These are phyloP conservation scores for Sporothrix phasma DNA, from an alignment of 2,329 filamentous ascomycete genomes.

Conservation along the genomic window DNA sequence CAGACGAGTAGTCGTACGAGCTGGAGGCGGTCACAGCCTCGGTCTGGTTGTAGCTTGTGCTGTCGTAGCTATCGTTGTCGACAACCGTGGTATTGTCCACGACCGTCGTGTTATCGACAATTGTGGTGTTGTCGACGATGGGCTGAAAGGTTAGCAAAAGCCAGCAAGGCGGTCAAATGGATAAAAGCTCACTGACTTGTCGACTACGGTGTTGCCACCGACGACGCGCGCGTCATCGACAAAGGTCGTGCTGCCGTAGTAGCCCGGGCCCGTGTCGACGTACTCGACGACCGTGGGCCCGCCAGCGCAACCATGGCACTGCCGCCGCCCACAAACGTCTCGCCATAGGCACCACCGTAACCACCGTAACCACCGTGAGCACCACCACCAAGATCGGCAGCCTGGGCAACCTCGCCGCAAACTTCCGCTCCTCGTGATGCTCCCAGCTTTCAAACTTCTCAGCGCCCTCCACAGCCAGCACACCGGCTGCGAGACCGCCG, in stretches of 20 bases:
- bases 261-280: slow-evolving; percentile 8
- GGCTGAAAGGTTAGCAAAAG: background rate
- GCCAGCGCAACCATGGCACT: background rate
- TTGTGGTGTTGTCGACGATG: background rate
- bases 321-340: background rate
- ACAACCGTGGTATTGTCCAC: slow-evolving; percentile 2
- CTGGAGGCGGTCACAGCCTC: slow-evolving; percentile 6
- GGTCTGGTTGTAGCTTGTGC: slow-evolving; percentile 6
- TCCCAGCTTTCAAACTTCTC: slow-evolving; percentile 13
- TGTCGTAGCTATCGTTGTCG: slow-evolving; percentile 8
- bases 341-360: background rate
- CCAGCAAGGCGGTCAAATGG: too few species aligned
- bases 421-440: slow-evolving; percentile 11
- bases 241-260: slow-evolving; percentile 10
- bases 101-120: background rate
- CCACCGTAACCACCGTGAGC: background rate
- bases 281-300: slow-evolving; percentile 10
- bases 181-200: background rate
- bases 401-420: slow-evolving; percentile 11
- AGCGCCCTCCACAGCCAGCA: slow-evolving; percentile 13
- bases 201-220: background rate
- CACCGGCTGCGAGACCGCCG: slow-evolving; percentile 12
- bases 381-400: slow-evolving; percentile 4
- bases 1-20: slow-evolving; percentile 7
- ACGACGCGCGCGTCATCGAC: slow-evolving; percentile 7